Percentiles rank a stretch among this genome's conserved stretches.
These are phyloP conservation scores for Dioscorea cayenensis DNA, from an alignment of 116 monocot genomes.

Conservation along the genomic window DNA sequence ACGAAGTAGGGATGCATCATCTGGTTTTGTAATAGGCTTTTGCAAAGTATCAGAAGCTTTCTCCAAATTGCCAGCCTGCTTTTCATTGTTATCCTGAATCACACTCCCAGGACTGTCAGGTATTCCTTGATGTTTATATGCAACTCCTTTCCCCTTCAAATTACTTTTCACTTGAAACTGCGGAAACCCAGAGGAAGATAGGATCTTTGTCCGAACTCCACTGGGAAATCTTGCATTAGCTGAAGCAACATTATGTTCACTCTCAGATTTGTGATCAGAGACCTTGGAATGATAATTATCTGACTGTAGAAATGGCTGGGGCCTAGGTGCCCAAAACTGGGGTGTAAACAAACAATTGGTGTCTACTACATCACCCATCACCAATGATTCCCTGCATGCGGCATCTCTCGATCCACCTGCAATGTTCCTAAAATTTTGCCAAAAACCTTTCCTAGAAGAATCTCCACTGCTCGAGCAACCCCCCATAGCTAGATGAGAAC, in stretches of 20 bases:
- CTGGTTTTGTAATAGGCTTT: conserved; percentile 15
- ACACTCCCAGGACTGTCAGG: conserved; percentile 6
- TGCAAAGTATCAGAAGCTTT: conserved; percentile 8
- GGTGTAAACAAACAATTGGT: conserved; percentile 12
- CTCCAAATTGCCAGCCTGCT: conserved; percentile 3
- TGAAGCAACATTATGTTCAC: conserved; percentile 8
- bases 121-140: conserved; percentile 24
- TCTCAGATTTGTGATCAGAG: conserved; percentile 15
- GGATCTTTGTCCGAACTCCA: conserved; percentile 34
- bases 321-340: conserved; percentile 13
- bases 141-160: conserved; percentile 65
- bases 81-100: conserved; percentile 13
- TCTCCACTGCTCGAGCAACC: conserved; percentile 35
- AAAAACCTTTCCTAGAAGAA: conserved; percentile 22
- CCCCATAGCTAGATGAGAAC: conserved; percentile 12
- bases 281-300: conserved; percentile 13
- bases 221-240: conserved; percentile 11
- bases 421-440: conserved; percentile 44
- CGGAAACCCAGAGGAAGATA: conserved; percentile 41
- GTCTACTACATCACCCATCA: conserved; percentile 6
- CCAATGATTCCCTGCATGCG: not conserved
- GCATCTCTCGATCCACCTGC: conserved; percentile 24
- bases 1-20: conserved; percentile 18
- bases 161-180: conserved; percentile 37
- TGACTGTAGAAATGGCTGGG: conserved; percentile 2